Evolutionary conservation across 2,329 filamentous ascomycete species (phyloP), one percentile per base, ranked within the genome.

Genomic region (Aspergillus sergii): DNA sequence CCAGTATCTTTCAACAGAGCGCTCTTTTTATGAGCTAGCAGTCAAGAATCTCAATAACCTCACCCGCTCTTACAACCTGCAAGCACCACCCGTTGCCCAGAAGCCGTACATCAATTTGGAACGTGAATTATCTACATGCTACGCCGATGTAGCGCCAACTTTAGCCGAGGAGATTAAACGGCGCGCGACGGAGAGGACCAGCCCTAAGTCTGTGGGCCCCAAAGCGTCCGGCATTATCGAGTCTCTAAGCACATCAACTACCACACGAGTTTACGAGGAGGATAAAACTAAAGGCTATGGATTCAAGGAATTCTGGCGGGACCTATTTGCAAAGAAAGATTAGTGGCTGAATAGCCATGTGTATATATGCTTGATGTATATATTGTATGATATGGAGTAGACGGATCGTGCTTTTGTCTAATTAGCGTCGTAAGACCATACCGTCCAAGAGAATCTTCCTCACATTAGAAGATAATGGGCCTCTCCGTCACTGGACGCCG

Each of bases 71-170:
- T 99, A 99, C 82, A 98, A 98, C 71, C 86, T 98, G 3, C 94
- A 96, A 88, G 94, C 95, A 0, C 95, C 95, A 0, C 90, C 93
- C 60, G 84, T 97, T 1, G 94, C 94, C 2, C 96, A 95, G 79
- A 97, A 97, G 77, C 92, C 94, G 0, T 98, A 98, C 77, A 93
- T 93, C 73, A 89, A 85, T 2, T 86, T 98, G 9, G 87, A 93
- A 51, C 88, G 94, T 56, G 95, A 99, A 78, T 83, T 98, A 19
- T 85, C 84, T 34, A 83, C 86, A 3, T 97, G 94, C 75, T 98
- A 89, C 73, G 91, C 93, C 0, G 94, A 97, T 64, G 89, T 96
- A 1, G 94, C 94, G 8, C 93, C 93, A 0, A 81, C 85, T 54
- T 78, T 98, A 4, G 87, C 93, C 0, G 83, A 85, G 2, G 89